Percentiles rank a stretch among this genome's conserved stretches.
Conservation (phyloP, 352 stramenopile species). For the Phytopythium delawarense region DNA sequence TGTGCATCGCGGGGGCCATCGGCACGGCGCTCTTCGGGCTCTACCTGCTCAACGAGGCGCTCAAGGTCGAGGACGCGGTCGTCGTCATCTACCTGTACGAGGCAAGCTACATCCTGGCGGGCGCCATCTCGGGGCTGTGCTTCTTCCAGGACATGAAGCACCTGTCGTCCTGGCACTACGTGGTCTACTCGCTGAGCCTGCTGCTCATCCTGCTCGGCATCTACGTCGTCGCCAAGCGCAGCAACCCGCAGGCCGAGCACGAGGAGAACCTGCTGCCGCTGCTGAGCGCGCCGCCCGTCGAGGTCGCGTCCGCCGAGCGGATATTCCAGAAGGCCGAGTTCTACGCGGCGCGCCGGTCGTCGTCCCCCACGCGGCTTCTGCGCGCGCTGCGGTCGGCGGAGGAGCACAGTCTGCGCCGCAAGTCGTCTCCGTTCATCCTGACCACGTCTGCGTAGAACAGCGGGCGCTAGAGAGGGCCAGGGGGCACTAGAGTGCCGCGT, state of each 20-base stretch:
- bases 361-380: slow-evolving; percentile 19
- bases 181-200: slow-evolving; percentile 71
- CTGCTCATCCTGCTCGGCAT: slow-evolving; percentile 69
- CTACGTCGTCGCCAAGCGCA: slow-evolving; percentile 62
- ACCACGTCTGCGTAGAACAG: background rate
- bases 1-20: slow-evolving; percentile 59
- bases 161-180: slow-evolving; percentile 59
- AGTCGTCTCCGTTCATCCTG: slow-evolving; percentile 2
- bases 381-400: slow-evolving; percentile 6
- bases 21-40: slow-evolving; percentile 58
- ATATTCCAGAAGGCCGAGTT: slow-evolving; percentile 57
- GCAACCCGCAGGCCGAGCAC: slow-evolving; percentile 21
- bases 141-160: slow-evolving; percentile 81
- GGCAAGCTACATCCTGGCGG: slow-evolving; percentile 70
- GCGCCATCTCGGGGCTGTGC: slow-evolving; percentile 69
- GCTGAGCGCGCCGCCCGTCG: slow-evolving; percentile 40
- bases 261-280: slow-evolving; percentile 61
- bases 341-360: slow-evolving; percentile 34
- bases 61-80: slow-evolving; percentile 78
- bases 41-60: slow-evolving; percentile 71
- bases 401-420: background rate
- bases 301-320: slow-evolving; percentile 35
- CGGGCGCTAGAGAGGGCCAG: background rate
- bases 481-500: no score
- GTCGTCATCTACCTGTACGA: slow-evolving; percentile 86